Percentiles rank a stretch among this genome's conserved stretches.
phyloP scores from a whole-genome alignment of 345 rosid species.

The Brassica rapa region DNA sequence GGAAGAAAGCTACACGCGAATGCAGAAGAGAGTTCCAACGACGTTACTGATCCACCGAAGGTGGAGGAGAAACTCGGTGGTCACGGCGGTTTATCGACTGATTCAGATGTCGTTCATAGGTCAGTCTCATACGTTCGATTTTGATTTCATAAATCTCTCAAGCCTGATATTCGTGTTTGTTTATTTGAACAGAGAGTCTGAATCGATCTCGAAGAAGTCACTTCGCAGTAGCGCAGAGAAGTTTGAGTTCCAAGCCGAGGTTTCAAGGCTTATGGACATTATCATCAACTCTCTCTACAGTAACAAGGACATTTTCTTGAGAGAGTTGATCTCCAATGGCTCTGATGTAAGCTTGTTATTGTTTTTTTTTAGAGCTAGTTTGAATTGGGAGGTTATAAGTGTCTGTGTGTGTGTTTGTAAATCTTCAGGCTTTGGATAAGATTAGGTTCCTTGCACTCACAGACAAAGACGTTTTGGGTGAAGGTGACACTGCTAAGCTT shows the following conservation, averaged over 20 bases:
- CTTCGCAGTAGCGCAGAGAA: conserved; percentile 86
- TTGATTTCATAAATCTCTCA: not conserved
- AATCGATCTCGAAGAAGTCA: conserved; percentile 84
- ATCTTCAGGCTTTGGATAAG: conserved; percentile 83
- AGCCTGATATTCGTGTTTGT: conserved; percentile 5
- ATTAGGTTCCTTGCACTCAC: conserved; percentile 92
- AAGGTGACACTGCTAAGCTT: conserved; percentile 87
- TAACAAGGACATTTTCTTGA: conserved; percentile 94
- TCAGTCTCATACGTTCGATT: conserved; percentile 20
- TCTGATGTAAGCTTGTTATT: conserved; percentile 70
- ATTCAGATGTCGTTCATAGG: conserved; percentile 94
- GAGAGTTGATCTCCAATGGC: conserved; percentile 97
- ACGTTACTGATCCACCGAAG: conserved; percentile 77
- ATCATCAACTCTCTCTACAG: conserved; percentile 96
- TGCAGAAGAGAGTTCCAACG: conserved; percentile 67
- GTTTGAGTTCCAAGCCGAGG: conserved; percentile 99
- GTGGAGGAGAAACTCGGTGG: conserved; percentile 93
- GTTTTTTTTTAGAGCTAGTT: not conserved
- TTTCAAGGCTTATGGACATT: conserved; percentile 98
- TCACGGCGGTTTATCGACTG: conserved; percentile 83
- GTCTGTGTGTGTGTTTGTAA: not conserved
- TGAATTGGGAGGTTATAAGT: not conserved
- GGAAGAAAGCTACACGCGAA: conserved; percentile 79
- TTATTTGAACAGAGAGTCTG: conserved; percentile 63
- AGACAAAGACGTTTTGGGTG: conserved; percentile 89